A percentile compares a stretch with the other conserved stretches of the same genome.
phyloP scores from a whole-genome alignment of 176 grass and related monocot genomes.

The Rhipidocladum racemiflorum region DNA sequence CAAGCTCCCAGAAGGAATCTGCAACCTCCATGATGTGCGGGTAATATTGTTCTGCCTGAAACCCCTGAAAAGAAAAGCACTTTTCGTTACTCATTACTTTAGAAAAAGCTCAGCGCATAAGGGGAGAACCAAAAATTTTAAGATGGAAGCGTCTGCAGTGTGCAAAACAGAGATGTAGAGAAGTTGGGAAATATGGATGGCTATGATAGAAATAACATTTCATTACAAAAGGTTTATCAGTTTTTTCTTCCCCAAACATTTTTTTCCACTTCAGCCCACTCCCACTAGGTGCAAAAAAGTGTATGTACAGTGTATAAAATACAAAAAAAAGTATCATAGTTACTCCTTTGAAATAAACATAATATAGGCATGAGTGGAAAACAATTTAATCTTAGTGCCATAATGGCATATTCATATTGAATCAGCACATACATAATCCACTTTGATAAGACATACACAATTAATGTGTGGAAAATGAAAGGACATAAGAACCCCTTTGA shows the following conservation, averaged over 20 bases:
- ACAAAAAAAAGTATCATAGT: neutral
- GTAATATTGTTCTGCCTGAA: slow-evolving; percentile 34
- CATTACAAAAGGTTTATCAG: neutral
- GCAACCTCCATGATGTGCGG: slow-evolving; percentile 32
- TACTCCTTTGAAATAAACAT: neutral
- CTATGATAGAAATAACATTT: neutral
- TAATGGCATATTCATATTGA: neutral
- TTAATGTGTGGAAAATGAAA: neutral
- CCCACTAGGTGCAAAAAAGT: neutral
- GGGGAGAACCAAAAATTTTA: neutral
- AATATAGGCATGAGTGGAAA: neutral
- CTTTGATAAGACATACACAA: neutral
- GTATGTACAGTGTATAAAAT: neutral
- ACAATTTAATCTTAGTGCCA: neutral
- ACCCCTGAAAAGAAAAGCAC: slow-evolving; percentile 37
- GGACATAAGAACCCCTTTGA: neutral
- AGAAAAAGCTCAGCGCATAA: slow-evolving; percentile 6
- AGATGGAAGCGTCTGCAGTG: neutral
- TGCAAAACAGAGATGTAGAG: neutral
- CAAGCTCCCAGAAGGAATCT: slow-evolving; percentile 30
- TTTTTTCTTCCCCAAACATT: neutral
- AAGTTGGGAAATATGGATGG: too few relatives aligned
- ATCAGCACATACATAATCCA: neutral
- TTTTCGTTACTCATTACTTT: slow-evolving; percentile 35
- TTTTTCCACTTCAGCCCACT: neutral